Evolutionary conservation across 768 basidiomycete genomes (phyloP).

Genomic region (Fibroporia radiculosa): DNA sequence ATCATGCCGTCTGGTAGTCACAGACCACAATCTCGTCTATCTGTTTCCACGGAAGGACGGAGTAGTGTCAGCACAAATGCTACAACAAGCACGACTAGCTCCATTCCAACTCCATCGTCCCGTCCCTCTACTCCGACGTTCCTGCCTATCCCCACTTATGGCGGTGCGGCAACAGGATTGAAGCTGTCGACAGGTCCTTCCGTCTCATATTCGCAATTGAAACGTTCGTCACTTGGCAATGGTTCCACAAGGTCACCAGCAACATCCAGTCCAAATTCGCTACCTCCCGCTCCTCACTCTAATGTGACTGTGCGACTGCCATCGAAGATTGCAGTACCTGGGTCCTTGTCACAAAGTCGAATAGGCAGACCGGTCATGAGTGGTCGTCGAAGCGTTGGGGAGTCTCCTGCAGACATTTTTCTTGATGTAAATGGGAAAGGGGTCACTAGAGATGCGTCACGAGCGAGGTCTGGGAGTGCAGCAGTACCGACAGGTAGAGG

Average conservation of each 20-base stretch:
- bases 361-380: constrained; percentile 21
- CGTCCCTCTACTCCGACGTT: constrained; percentile 74
- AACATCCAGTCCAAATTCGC: constrained; percentile 6
- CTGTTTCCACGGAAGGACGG: constrained; percentile 42
- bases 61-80: constrained; percentile 43
- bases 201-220: constrained; percentile 34
- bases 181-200: constrained; percentile 56
- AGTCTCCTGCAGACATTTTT: constrained; percentile 10
- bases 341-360: constrained; percentile 22
- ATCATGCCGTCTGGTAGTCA: constrained; percentile 39
- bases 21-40: constrained; percentile 69
- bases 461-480: constrained; percentile 21
- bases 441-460: constrained; percentile 13
- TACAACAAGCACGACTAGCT: constrained; percentile 50
- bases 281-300: constrained; percentile 12
- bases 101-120: constrained; percentile 59
- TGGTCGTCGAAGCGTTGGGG: constrained; percentile 21
- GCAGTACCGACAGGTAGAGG: constrained; percentile 10
- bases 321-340: constrained; percentile 16
- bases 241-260: constrained; percentile 27
- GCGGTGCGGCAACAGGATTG: constrained; percentile 32
- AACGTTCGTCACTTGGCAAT: constrained; percentile 59
- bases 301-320: constrained; percentile 20
- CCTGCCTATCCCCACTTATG: constrained; percentile 60
- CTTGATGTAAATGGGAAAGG: constrained; percentile 2